Conservation (phyloP, 345 rosid genomes). For the Salix exigua region DNA sequence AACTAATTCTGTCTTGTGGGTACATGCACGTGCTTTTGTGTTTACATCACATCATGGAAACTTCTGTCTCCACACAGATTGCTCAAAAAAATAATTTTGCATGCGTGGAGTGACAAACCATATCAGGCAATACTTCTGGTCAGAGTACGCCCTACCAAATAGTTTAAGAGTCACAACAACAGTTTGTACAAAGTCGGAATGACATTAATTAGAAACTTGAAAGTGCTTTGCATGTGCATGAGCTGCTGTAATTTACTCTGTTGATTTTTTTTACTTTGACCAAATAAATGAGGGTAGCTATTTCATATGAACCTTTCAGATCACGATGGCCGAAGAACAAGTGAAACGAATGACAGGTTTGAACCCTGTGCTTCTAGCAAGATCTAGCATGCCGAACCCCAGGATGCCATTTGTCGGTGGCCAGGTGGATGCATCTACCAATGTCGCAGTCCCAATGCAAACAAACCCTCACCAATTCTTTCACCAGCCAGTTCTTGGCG, state of each 20-base stretch:
- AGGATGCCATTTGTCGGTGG: constrained; percentile 17
- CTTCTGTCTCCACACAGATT: constrained; percentile 4
- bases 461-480: constrained; percentile 38
- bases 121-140: constrained; percentile 1
- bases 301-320: constrained; percentile 45
- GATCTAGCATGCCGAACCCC: constrained; percentile 31
- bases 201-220: not conserved
- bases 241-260: not conserved
- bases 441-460: constrained; percentile 25
- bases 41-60: constrained; percentile 5
- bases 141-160: not conserved
- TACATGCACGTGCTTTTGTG: not conserved
- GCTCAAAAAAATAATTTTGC: not conserved
- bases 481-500: constrained; percentile 35
- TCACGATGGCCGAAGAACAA: constrained; percentile 98
- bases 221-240: not conserved
- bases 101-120: not conserved
- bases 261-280: constrained; percentile 9
- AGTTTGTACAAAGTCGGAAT: not conserved
- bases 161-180: not conserved
- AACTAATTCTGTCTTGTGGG: constrained; percentile 3
- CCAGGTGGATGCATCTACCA: constrained; percentile 7
- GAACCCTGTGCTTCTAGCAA: constrained; percentile 62
- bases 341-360: constrained; percentile 82
- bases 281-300: constrained; percentile 4